Evolutionary conservation across 2,329 filamentous ascomycete species (phyloP), one percentile per base, ranked within the genome.

Genomic region (Neofusicoccum kwambonambiense): DNA sequence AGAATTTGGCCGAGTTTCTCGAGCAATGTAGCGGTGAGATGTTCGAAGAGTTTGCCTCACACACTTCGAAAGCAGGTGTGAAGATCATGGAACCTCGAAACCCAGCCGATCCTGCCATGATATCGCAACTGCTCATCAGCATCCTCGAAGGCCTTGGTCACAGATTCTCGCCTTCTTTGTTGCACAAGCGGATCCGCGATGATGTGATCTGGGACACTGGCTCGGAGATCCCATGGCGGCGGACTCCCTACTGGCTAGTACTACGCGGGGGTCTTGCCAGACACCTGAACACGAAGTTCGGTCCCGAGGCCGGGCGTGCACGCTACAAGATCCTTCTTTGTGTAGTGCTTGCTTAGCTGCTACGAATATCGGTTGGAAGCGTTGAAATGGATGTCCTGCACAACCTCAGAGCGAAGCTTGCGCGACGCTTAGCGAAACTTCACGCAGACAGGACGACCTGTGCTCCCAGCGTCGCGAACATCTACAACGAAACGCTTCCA

Each of bases 181-280:
- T 89, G 1, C 76, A 77, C 0, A 91, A 91, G 70, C 79, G 83
- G 2, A 81, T 90, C 0, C 80, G 86, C 0, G 89, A 91, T 58
- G 87, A 90, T n/a, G 82, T 89, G 0, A 80, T 79, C 11, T 82
- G 85, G 71, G 70, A 75, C 0, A 70, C 81, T 0, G 73, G 72
- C 1, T 77, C 80, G 0, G 73, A 80, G 0, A 71, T 78, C 0
- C 88, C 88, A 0, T 91, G 89, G 88, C 80, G 89, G 22, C 78
- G 89, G 41, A 82, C 82, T 2, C 82, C 89, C 0, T 81, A 84
- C 61, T 91, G 87, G 84, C 81, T 91, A 0, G 76, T 87, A 0
- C 73, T 90, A 4, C 84, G 87, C 0, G 86, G 91, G 1, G 78
- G 81, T 0, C 69, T 86, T 1, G 82, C 87, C 54, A 80, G 87